Conservation (phyloP, 331 rosid genomes). For the Malus hybrid region DNA sequence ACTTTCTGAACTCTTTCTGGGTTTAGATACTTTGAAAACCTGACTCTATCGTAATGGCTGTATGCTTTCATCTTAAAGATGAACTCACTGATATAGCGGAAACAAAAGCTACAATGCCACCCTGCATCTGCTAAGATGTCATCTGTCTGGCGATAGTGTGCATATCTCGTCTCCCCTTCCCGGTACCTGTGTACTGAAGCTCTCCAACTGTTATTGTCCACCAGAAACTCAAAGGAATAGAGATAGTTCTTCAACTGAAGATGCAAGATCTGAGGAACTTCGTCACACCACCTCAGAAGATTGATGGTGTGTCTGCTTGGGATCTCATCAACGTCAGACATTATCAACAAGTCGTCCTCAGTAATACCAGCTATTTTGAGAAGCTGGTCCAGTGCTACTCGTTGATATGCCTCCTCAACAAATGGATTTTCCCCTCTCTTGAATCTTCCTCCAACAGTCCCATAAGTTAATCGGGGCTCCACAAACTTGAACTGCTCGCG, state of each 20-base stretch:
- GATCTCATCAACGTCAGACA: conserved; percentile 98
- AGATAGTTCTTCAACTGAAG: conserved; percentile 88
- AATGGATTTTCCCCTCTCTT: conserved; percentile 91
- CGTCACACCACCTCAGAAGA: conserved; percentile 93
- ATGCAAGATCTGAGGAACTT: conserved; percentile 66
- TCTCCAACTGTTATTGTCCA: conserved; percentile 93
- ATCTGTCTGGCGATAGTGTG: conserved; percentile 84
- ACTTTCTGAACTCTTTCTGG: conserved; percentile 71
- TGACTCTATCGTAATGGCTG: conserved; percentile 85
- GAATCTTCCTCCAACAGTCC: conserved; percentile 68
- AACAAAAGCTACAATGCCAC: conserved; percentile 99
- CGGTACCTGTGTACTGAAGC: conserved; percentile 80
- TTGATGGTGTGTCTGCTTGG: conserved; percentile 90
- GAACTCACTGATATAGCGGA: conserved; percentile 76
- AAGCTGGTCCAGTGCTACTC: conserved; percentile 76
- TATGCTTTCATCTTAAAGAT: conserved; percentile 97
- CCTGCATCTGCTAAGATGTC: conserved; percentile 84
- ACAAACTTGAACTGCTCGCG: conserved; percentile 58
- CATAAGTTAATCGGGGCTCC: conserved; percentile 75
- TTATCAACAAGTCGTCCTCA: conserved; percentile 90
- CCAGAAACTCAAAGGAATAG: conserved; percentile 80
- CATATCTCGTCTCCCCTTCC: conserved; percentile 65
- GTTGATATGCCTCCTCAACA: conserved; percentile 90
- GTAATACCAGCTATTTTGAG: conserved; percentile 81
- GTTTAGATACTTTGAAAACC: conserved; percentile 71